These are phyloP conservation scores for Hypericum perforatum DNA, from an alignment of 345 rosid species.

Conservation along the genomic window DNA sequence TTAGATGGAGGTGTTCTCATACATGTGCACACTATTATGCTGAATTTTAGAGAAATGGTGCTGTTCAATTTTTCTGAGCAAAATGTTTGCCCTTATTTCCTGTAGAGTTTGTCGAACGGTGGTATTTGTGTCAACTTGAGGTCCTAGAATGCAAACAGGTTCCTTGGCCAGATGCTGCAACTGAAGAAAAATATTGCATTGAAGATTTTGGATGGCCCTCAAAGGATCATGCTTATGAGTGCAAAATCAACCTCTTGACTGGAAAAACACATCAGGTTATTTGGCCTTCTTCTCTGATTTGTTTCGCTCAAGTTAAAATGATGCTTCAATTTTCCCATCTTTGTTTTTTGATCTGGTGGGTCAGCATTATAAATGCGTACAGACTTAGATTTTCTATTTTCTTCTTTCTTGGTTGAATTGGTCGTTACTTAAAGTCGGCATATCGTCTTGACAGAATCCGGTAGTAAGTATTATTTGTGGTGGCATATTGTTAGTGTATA, in stretches of 20 bases:
- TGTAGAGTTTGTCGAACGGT: slow-evolving; percentile 58
- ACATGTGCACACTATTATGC: too few relatives aligned
- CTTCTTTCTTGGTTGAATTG: too few relatives aligned
- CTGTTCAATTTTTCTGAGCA: too few relatives aligned
- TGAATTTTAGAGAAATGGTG: too few relatives aligned
- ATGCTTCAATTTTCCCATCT: background rate
- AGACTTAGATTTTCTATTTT: too few relatives aligned
- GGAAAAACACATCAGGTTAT: slow-evolving; percentile 90
- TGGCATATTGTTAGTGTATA: too few relatives aligned
- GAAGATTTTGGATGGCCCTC: slow-evolving; percentile 61
- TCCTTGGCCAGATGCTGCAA: slow-evolving; percentile 57
- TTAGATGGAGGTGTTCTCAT: background rate
- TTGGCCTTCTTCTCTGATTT: slow-evolving; percentile 3
- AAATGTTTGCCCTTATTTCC: too few relatives aligned
- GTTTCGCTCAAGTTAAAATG: background rate
- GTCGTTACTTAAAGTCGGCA: too few relatives aligned
- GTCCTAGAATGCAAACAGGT: slow-evolving; percentile 70
- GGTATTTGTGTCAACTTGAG: slow-evolving; percentile 86
- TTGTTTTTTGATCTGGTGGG: background rate
- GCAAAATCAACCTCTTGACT: slow-evolving; percentile 80
- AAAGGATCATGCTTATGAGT: slow-evolving; percentile 64
- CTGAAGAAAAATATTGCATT: slow-evolving; percentile 40
- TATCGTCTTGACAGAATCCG: too few relatives aligned
- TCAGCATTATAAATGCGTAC: background rate
- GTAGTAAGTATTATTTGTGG: too few relatives aligned